phyloP scores from a whole-genome alignment of 257 asterid genomes.

The Nemophila menziesii region DNA sequence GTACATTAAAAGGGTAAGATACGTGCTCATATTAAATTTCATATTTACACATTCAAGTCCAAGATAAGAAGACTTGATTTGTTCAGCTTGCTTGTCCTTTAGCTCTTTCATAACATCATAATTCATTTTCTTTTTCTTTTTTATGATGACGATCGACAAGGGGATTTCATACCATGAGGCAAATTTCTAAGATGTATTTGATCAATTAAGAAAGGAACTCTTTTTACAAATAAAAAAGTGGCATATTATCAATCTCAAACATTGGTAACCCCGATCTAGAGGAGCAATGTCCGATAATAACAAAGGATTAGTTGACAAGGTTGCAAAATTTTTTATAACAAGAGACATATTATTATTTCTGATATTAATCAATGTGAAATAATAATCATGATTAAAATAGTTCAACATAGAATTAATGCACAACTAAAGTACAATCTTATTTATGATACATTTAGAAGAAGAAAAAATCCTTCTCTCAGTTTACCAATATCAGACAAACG shows the following conservation, averaged over 20 bases:
- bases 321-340: background rate
- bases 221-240: no score
- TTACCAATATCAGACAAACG: slow-evolving; percentile 9
- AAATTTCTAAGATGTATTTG: no score
- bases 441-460: slow-evolving; percentile 10
- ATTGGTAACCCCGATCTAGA: no score
- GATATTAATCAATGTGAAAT: background rate
- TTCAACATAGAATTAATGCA: background rate
- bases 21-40: background rate
- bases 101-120: background rate
- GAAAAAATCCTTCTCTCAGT: background rate
- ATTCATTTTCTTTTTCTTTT: background rate
- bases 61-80: background rate
- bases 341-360: background rate
- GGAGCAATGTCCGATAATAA: no score
- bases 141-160: no score
- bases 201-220: no score
- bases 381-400: background rate
- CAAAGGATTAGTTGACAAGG: background rate
- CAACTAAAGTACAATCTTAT: background rate
- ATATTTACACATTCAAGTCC: background rate
- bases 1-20: no score
- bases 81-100: background rate
- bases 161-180: no score
- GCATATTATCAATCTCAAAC: no score